These are phyloP conservation scores for Trichocladium uniseriatum DNA, from an alignment of 495 filamentous ascomycete species.

Conservation along the genomic window DNA sequence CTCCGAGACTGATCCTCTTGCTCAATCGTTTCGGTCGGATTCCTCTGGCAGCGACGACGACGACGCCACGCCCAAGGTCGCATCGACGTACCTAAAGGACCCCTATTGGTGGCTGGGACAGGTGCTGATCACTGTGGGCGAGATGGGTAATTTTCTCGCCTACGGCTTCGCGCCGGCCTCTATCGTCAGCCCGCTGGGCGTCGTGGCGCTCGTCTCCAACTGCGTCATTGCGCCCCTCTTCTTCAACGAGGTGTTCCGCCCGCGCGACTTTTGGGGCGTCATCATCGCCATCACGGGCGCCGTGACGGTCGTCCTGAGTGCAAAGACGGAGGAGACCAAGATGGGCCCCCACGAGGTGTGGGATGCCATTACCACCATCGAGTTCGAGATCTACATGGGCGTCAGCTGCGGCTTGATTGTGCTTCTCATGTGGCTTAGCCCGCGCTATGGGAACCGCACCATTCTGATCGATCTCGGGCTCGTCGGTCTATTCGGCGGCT, in stretches of 20 bases:
- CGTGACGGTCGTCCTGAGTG: conserved; percentile 89
- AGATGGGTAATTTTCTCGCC: conserved; percentile 91
- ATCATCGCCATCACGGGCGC: conserved; percentile 74
- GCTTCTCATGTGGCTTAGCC: conserved; percentile 70
- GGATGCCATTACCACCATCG: conserved; percentile 77
- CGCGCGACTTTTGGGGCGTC: conserved; percentile 82
- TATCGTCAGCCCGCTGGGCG: conserved; percentile 92
- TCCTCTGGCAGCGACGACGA: conserved; percentile 32
- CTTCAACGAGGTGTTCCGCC: conserved; percentile 79
- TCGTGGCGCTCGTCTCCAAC: conserved; percentile 91
- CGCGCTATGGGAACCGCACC: conserved; percentile 67
- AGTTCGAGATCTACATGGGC: conserved; percentile 83
- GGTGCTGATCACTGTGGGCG: conserved; percentile 82
- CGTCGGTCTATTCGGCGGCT: conserved; percentile 87
- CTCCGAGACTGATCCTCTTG: conserved; percentile 42
- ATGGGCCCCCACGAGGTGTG: conserved; percentile 85
- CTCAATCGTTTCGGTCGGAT: conserved; percentile 36
- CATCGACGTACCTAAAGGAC: conserved; percentile 62
- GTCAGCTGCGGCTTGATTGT: conserved; percentile 64
- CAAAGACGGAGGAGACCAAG: conserved; percentile 80
- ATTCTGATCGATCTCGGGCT: conserved; percentile 90
- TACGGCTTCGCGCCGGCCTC: conserved; percentile 98
- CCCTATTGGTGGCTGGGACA: conserved; percentile 96
- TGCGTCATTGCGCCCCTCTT: conserved; percentile 91
- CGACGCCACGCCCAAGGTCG: conserved; percentile 25